phyloP scores from a whole-genome alignment of 2,329 filamentous ascomycete genomes.

The Paradendryphiella salina region DNA sequence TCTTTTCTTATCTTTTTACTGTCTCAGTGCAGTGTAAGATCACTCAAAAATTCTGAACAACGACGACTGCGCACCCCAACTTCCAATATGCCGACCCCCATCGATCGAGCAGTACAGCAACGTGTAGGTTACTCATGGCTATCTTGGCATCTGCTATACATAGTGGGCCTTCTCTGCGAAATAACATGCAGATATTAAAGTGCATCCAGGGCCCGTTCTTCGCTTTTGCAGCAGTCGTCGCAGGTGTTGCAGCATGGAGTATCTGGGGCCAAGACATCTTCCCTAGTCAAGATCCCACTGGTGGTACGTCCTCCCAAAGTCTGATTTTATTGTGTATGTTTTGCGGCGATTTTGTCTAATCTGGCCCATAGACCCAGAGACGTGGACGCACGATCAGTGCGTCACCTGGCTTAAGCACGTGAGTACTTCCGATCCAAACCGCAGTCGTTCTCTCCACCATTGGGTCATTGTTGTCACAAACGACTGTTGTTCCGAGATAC shows the following conservation, averaged over 20 bases:
- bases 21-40: background rate
- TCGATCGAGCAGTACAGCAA: constrained; percentile 53
- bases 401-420: constrained; percentile 79
- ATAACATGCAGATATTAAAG: constrained; percentile 5
- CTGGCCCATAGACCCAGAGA: constrained; percentile 58
- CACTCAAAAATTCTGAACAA: background rate
- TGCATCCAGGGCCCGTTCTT: constrained; percentile 41
- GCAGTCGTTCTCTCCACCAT: background rate
- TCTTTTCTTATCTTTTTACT: background rate
- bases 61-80: background rate
- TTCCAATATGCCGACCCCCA: constrained; percentile 53
- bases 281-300: constrained; percentile 76
- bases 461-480: background rate
- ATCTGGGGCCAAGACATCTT: constrained; percentile 89
- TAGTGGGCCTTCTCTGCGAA: constrained; percentile 21
- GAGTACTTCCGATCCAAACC: constrained; percentile 48
- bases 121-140: constrained; percentile 42
- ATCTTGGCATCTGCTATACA: constrained; percentile 28
- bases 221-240: constrained; percentile 75
- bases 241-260: constrained; percentile 77
- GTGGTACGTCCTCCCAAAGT: constrained; percentile 56
- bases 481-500: background rate
- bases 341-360: background rate
- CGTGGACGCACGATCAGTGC: constrained; percentile 81
- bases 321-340: background rate